Evolutionary conservation across 2,329 filamentous ascomycete species (phyloP).

Genomic region (Curvularia sp.): DNA sequence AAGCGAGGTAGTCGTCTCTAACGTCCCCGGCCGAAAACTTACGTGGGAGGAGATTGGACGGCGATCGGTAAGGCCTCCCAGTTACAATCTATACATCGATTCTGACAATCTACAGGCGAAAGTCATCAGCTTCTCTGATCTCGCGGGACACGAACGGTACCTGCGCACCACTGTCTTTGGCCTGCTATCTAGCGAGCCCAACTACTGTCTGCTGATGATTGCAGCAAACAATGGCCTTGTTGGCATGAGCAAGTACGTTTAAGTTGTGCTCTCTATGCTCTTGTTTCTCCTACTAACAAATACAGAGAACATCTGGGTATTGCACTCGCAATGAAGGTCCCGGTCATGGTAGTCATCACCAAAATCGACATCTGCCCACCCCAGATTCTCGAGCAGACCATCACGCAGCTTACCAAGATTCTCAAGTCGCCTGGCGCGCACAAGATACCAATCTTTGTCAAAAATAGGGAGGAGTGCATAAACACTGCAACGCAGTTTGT

Average conservation of each 20-base stretch:
- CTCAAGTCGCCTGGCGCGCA: slow-evolving; percentile 90
- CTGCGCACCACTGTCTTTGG: slow-evolving; percentile 96
- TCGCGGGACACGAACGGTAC: slow-evolving; percentile 95
- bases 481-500: slow-evolving; percentile 97
- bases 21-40: slow-evolving; percentile 81
- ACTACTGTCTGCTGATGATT: slow-evolving; percentile 98
- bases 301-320: slow-evolving; percentile 86
- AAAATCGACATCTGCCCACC: slow-evolving; percentile 99
- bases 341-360: slow-evolving; percentile 96
- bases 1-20: slow-evolving; percentile 82
- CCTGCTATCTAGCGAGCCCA: slow-evolving; percentile 89
- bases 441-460: slow-evolving; percentile 97
- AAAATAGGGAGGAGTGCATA: slow-evolving; percentile 87
- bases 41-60: slow-evolving; percentile 98
- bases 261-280: neutral
- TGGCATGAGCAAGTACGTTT: slow-evolving; percentile 81
- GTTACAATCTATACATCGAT: neutral
- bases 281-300: neutral
- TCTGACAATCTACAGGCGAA: slow-evolving; percentile 65
- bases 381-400: slow-evolving; percentile 91
- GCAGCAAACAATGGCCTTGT: slow-evolving; percentile 97
- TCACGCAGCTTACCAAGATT: slow-evolving; percentile 89
- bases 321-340: slow-evolving; percentile 90
- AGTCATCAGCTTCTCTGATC: slow-evolving; percentile 94
- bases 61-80: slow-evolving; percentile 66